Evolutionary conservation across 805 yeast species (phyloP).

Genomic region (Yamadazyma akitaensis): DNA sequence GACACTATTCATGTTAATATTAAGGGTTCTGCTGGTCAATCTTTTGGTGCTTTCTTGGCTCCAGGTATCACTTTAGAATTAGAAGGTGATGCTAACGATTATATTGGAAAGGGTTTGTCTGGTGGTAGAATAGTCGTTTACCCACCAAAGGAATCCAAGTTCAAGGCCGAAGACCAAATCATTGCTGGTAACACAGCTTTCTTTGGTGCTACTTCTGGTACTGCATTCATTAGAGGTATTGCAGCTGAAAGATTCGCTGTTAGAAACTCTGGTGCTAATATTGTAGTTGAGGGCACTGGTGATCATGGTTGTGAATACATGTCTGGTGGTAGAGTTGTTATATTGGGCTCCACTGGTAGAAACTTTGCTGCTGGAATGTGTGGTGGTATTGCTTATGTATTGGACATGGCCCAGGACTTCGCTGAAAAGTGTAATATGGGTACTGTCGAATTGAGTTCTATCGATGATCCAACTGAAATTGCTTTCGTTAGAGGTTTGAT

Average conservation of each 20-base stretch:
- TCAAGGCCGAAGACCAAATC: slow-evolving; percentile 94
- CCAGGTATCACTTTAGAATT: slow-evolving; percentile 92
- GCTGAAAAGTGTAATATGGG: slow-evolving; percentile 72
- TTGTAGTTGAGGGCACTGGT: slow-evolving; percentile 96
- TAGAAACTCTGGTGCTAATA: slow-evolving; percentile 96
- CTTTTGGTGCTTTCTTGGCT: slow-evolving; percentile 96
- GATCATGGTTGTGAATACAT: slow-evolving; percentile 99
- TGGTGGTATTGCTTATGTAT: slow-evolving; percentile 97
- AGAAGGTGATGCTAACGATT: slow-evolving; percentile 97
- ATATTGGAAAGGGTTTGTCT: slow-evolving; percentile 94
- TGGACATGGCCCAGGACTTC: slow-evolving; percentile 93
- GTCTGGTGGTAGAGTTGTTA: slow-evolving; percentile 98
- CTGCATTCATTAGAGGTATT: slow-evolving; percentile 91
- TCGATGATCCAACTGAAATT: slow-evolving; percentile 86
- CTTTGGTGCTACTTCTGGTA: slow-evolving; percentile 96
- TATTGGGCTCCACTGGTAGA: slow-evolving; percentile 87
- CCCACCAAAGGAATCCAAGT: slow-evolving; percentile 80
- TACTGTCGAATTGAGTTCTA: slow-evolving; percentile 72
- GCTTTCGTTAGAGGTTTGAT: slow-evolving; percentile 90
- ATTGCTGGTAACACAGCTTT: slow-evolving; percentile 96
- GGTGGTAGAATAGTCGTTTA: slow-evolving; percentile 92
- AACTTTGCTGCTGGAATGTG: slow-evolving; percentile 98
- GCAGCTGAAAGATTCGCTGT: slow-evolving; percentile 99
- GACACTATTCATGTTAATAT: slow-evolving; percentile 93
- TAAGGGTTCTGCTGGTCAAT: slow-evolving; percentile 95